Base-by-base conservation (phyloP, 768 basidiomycete species). In the Mycena rebaudengoi region DNA sequence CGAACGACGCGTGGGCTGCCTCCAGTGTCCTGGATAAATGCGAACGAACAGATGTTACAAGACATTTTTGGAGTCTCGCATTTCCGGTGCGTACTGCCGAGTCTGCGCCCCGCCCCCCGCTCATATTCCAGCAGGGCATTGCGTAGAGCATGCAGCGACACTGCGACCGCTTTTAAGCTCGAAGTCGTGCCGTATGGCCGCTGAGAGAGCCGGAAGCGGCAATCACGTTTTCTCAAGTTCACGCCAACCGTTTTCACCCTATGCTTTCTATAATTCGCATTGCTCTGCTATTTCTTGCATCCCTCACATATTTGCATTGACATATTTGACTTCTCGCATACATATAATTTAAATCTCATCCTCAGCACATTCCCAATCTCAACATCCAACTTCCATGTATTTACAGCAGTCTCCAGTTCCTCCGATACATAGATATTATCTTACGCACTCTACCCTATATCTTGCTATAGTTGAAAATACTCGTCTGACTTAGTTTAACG, bases 1-100 rank as follows among this genome's bases (percentile, higher is more conserved):
- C 86, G 87, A 66, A 95, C 92, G 48, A 90, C 86, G 60, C 91
- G 92, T 65, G 92, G 88, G 20, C 76, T 94, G 16, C 92, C 93
- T 20, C 86, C 91, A 12, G 82, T 84, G n/a, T 83, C 90, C 37
- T 95, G 92, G 92, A 82, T 95, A 59, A 85, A 83, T 64, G 84
- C 85, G 35, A 87, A 95, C 73, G 87, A 93, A 74, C 74, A 80
- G 5, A 80, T 84, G 46, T 86, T 95, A 40, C 79, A 85, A 56
- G 89, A 92, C 52, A 85, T 94, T 61, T 92, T 95, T 71, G 92
- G 91, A n/a, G 76, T 78, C 44, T 68, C 87, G 41, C 92, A 92
- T 73, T 93, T 85, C 79, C 87, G 84, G 70, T 64, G 7, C 12
- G 59, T 35, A 12, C 12, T 52, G 21, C 45, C n/a, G 46, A 14